phyloP scores from a whole-genome alignment of 2,329 filamentous ascomycete species.

The Dothiorella sarmentorum region DNA sequence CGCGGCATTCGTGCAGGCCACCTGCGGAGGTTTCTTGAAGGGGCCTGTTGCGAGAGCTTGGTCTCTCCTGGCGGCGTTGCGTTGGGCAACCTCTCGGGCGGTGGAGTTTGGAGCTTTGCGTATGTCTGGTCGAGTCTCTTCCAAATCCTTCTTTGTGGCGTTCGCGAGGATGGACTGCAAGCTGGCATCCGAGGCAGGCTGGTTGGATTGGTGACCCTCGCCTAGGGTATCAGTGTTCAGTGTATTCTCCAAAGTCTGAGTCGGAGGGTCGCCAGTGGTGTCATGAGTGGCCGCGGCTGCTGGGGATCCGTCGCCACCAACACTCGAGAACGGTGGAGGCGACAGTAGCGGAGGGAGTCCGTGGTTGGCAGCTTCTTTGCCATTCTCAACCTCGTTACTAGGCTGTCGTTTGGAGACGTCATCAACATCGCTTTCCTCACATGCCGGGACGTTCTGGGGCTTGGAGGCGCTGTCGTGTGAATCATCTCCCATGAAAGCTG shows the following conservation, averaged over 20 bases:
- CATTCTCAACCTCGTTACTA: too few species aligned
- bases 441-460: not conserved
- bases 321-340: too few species aligned
- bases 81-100: not conserved
- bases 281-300: not conserved
- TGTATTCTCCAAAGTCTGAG: too few species aligned
- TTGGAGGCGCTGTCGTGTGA: not conserved
- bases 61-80: not conserved
- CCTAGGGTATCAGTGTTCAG: too few species aligned
- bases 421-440: too few species aligned
- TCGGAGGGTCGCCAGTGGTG: not conserved
- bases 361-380: too few species aligned
- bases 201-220: too few species aligned
- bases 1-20: too few species aligned
- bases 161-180: not conserved
- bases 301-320: too few species aligned
- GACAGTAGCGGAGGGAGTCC: too few species aligned
- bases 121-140: not conserved
- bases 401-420: too few species aligned
- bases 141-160: not conserved
- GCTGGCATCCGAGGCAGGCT: too few species aligned
- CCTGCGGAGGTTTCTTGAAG: not conserved
- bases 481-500: not conserved
- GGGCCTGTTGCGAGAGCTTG: not conserved
- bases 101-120: not conserved